Conservation (phyloP, 441 rosid species). For the Manihot esculenta region DNA sequence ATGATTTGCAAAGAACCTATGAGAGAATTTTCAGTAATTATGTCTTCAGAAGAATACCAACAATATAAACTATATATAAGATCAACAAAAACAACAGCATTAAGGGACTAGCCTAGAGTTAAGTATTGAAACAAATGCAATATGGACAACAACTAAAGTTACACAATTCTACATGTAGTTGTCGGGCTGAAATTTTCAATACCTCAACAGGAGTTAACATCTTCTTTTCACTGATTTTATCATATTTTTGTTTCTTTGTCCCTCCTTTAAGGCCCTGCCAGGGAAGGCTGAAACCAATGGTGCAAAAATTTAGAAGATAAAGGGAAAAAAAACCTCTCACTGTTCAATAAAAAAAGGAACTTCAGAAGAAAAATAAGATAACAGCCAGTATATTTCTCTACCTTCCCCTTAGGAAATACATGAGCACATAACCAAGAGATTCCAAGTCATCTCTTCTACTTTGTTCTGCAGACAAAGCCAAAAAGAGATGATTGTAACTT, state of each 20-base stretch:
- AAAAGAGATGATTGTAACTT: neutral
- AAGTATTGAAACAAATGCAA: neutral
- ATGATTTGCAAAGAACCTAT: constrained; percentile 90
- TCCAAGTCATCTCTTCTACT: constrained; percentile 86
- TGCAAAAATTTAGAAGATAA: constrained; percentile 17
- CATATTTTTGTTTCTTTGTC: constrained; percentile 86
- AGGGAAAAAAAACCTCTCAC: neutral
- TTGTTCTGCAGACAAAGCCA: constrained; percentile 53
- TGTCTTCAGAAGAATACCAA: neutral
- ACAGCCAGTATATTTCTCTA: constrained; percentile 16
- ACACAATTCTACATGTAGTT: neutral
- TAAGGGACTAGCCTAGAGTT: neutral
- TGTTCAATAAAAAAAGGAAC: neutral
- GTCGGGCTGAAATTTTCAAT: constrained; percentile 11
- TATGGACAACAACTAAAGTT: neutral
- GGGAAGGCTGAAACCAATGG: constrained; percentile 56
- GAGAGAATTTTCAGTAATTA: constrained; percentile 8
- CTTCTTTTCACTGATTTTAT: constrained; percentile 82
- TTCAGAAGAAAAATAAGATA: constrained; percentile 16
- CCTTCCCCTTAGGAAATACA: constrained; percentile 90
- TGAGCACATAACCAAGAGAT: constrained; percentile 79
- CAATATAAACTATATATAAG: neutral
- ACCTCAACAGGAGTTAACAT: constrained; percentile 76
- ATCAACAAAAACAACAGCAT: constrained; percentile 4
- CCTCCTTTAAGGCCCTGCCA: constrained; percentile 91